phyloP scores from a whole-genome alignment of 805 yeast species.

The Candida succiphila region DNA sequence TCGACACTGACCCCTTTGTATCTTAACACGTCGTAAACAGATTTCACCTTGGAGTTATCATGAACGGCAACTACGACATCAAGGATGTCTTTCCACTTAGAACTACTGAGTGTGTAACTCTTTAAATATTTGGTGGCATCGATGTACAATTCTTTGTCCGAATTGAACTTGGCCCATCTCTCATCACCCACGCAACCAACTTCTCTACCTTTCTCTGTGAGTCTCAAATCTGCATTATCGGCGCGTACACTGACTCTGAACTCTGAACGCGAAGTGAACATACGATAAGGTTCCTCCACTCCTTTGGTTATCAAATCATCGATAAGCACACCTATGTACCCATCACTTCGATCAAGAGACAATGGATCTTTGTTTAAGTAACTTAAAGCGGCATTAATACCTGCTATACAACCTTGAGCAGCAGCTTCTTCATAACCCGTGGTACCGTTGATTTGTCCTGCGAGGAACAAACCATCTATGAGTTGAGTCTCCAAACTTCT shows the following conservation, averaged over 20 bases:
- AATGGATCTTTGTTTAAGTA: slow-evolving; percentile 31
- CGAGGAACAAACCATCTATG: slow-evolving; percentile 71
- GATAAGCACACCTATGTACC: slow-evolving; percentile 83
- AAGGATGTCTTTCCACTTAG: slow-evolving; percentile 51
- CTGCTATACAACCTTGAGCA: slow-evolving; percentile 92
- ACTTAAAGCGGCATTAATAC: slow-evolving; percentile 82
- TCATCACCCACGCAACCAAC: slow-evolving; percentile 57
- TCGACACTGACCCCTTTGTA: slow-evolving; percentile 33
- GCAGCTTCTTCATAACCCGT: slow-evolving; percentile 99
- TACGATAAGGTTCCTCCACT: slow-evolving; percentile 92
- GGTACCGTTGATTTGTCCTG: slow-evolving; percentile 98
- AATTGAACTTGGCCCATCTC: slow-evolving; percentile 40
- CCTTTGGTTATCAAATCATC: slow-evolving; percentile 95
- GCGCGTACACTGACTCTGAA: slow-evolving; percentile 84
- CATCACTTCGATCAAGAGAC: slow-evolving; percentile 64
- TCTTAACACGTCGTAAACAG: slow-evolving; percentile 66
- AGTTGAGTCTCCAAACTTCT: slow-evolving; percentile 74
- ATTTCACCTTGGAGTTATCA: slow-evolving; percentile 40
- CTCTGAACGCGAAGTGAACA: slow-evolving; percentile 96
- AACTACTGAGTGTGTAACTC: slow-evolving; percentile 36
- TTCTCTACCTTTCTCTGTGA: slow-evolving; percentile 58
- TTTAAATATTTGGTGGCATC: slow-evolving; percentile 35
- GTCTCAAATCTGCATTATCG: slow-evolving; percentile 85
- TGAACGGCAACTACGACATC: slow-evolving; percentile 34
- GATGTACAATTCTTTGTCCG: slow-evolving; percentile 35